Conservation (phyloP, 176 grass and related monocot species). For the Cenchrus fungigraminus region DNA sequence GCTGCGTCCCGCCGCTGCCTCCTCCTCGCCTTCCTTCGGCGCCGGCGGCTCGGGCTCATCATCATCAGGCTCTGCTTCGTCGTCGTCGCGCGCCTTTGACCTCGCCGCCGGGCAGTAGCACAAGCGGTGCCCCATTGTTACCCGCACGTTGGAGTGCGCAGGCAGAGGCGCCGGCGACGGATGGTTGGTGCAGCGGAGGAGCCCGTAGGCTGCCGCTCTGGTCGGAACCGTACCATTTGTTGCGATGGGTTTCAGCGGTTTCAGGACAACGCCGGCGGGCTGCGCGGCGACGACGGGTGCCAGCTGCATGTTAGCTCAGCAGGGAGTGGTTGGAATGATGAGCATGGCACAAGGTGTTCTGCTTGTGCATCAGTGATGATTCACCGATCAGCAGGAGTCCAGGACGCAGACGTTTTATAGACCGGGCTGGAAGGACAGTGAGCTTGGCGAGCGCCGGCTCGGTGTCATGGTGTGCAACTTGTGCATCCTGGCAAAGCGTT, state of each 20-base stretch:
- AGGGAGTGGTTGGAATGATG: neutral
- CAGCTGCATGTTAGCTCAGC: neutral
- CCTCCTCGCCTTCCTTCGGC: neutral
- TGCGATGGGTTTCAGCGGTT: neutral
- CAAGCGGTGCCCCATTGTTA: neutral
- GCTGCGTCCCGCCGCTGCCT: no score
- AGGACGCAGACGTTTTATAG: neutral
- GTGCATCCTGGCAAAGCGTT: conserved; percentile 1
- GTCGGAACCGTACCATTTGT: neutral
- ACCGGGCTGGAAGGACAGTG: neutral
- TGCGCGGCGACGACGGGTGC: neutral
- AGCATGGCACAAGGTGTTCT: neutral
- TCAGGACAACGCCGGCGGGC: neutral
- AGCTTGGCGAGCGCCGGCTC: neutral
- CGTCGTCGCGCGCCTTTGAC: conserved; percentile 13
- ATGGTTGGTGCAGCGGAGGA: neutral
- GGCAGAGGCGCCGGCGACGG: neutral
- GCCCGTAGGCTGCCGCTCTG: neutral
- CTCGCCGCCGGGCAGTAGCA: neutral
- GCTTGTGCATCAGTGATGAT: neutral
- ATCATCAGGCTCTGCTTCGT: neutral
- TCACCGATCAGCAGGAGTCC: neutral
- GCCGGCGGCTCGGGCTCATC: neutral
- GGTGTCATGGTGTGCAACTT: neutral
- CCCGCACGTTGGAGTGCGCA: neutral